Evolutionary conservation across 371 early-diverging fungal genomes (phyloP).

Genomic region (Lichtheimia hyalospora): DNA sequence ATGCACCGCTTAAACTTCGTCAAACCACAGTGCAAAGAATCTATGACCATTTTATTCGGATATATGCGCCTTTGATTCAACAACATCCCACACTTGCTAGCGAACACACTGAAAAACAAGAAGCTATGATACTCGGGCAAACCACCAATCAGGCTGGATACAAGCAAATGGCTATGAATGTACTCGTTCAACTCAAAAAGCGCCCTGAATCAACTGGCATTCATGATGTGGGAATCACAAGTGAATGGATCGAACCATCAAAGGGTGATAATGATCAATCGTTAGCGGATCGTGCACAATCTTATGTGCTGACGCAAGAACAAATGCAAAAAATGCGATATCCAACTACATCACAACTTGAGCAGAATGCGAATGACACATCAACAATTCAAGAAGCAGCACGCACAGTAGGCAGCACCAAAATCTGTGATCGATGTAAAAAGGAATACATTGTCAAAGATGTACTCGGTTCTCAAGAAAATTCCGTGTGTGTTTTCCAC

Average conservation of each 20-base stretch:
- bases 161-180: constrained; percentile 43
- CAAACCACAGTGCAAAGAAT: constrained; percentile 41
- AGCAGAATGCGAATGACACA: not conserved
- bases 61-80: constrained; percentile 22
- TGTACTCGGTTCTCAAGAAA: constrained; percentile 27
- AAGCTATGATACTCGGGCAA: constrained; percentile 22
- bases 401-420: constrained; percentile 18
- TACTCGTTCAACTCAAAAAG: constrained; percentile 50
- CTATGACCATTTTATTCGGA: constrained; percentile 35
- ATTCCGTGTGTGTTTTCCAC: constrained; percentile 44
- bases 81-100: constrained; percentile 24
- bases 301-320: constrained; percentile 20
- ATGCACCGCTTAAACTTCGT: constrained; percentile 34
- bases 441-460: constrained; percentile 40
- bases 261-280: constrained; percentile 6
- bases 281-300: not conserved
- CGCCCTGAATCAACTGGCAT: constrained; percentile 27
- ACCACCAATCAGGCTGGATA: constrained; percentile 44
- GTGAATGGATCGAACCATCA: constrained; percentile 48
- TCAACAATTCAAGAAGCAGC: not conserved
- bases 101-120: constrained; percentile 31
- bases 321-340: constrained; percentile 36
- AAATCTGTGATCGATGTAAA: constrained; percentile 53
- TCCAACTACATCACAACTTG: constrained; percentile 29
- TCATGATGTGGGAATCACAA: constrained; percentile 50